Percentiles rank a stretch among this genome's conserved stretches.
These are phyloP conservation scores for Monocercomonoides exilis DNA, from an alignment of 78 protist species.

Conservation along the genomic window DNA sequence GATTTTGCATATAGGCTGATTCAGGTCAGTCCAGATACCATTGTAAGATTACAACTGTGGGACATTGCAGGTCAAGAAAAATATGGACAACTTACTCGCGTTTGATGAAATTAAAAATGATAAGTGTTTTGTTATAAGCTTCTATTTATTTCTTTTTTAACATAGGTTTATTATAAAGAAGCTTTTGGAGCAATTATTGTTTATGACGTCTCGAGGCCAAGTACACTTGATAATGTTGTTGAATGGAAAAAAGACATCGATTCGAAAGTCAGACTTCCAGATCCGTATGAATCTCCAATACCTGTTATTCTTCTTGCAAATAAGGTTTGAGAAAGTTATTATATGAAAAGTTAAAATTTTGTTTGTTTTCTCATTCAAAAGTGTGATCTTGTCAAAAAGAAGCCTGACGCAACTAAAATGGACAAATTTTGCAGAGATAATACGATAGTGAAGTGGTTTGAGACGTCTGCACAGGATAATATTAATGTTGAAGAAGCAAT, in stretches of 20 bases:
- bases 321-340: background rate
- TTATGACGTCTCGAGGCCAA: conserved; percentile 14
- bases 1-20: conserved; percentile 11
- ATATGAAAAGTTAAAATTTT: background rate
- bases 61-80: conserved; percentile 22
- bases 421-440: background rate
- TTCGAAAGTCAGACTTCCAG: background rate
- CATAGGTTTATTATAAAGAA: conserved; percentile 11
- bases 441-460: background rate
- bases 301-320: conserved; percentile 22
- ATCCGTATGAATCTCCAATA: too few species aligned
- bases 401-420: background rate
- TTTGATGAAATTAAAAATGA: background rate
- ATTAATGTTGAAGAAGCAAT: background rate
- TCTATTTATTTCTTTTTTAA: background rate
- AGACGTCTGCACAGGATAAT: conserved; percentile 19
- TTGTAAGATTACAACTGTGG: conserved; percentile 17
- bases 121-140: background rate
- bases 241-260: conserved; percentile 34
- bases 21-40: background rate
- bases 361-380: background rate
- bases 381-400: background rate
- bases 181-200: conserved; percentile 25
- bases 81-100: background rate
- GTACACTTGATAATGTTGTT: conserved; percentile 5